phyloP scores from a whole-genome alignment of 768 basidiomycete species.

The Mycena amicta region DNA sequence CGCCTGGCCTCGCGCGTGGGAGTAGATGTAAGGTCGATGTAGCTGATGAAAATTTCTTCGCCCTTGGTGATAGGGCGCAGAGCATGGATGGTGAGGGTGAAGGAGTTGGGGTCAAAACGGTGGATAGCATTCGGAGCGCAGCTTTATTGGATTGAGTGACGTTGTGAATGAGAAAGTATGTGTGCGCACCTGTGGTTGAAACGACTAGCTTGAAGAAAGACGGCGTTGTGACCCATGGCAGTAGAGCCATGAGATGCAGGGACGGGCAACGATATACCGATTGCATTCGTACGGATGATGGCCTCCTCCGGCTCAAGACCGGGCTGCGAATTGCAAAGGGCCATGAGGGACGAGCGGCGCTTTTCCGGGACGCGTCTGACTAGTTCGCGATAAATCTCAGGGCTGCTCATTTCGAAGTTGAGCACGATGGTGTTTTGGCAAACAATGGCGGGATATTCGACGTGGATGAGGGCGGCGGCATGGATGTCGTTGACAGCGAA shows the following conservation, averaged over 20 bases:
- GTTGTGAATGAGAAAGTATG: not conserved
- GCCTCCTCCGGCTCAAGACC: conserved; percentile 12
- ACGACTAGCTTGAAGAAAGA: conserved; percentile 16
- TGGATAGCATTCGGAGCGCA: conserved; percentile 18
- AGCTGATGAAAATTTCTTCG: conserved; percentile 17
- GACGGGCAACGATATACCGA: conserved; percentile 9
- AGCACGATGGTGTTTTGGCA: conserved; percentile 17
- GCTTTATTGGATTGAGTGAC: not conserved
- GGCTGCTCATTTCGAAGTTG: conserved; percentile 10
- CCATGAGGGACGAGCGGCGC: conserved; percentile 4
- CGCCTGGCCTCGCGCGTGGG: conserved; percentile 13
- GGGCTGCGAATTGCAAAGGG: conserved; percentile 13
- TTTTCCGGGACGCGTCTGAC: conserved; percentile 11
- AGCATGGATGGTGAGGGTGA: conserved; percentile 14
- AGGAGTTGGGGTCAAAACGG: conserved; percentile 18
- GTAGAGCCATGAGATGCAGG: conserved; percentile 1
- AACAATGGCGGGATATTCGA: conserved; percentile 15
- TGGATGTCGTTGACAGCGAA: conserved; percentile 13
- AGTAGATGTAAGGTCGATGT: conserved; percentile 10
- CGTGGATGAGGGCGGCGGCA: conserved; percentile 11
- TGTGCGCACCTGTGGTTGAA: conserved; percentile 19
- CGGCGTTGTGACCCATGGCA: conserved; percentile 17
- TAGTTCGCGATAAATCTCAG: conserved; percentile 16
- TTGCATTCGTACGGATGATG: conserved; percentile 13
- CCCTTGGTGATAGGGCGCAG: conserved; percentile 18